Base-by-base conservation (phyloP, 192 early-diverging fungal species). In the Coemansia sp. region DNA sequence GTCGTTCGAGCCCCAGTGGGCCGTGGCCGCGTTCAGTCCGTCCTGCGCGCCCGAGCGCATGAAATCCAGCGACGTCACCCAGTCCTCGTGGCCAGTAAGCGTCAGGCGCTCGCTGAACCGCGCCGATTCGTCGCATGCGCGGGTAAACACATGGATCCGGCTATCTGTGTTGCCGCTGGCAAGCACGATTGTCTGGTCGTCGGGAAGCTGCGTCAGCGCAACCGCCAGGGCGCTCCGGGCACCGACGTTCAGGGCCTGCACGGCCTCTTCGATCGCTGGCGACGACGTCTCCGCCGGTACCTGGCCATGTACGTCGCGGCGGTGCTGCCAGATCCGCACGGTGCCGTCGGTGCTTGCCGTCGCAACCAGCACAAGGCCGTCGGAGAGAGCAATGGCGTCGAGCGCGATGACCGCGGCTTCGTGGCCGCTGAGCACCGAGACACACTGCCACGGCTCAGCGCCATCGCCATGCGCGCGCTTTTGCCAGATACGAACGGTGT, bases 81-180 rank as follows among this genome's bases (percentile, higher is more conserved):
- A 98, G 64, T 94, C 93, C 14, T 91, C 90, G 73, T 98, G 97
- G 3, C 97, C 97, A 34, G 86, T 83, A 20, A 98, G 75, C 9
- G 83, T 65, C 46, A 91, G 70, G 4, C 77, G 68, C 51, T 84
- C 80, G 11, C 63, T 62, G 78, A 97, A 97, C 82, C 49, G 53
- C 36, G 29, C 23, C 16, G 14, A 84, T 42, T 57, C 53, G 6
- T 52, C 72, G n/a, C 56, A 51, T n/a, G 61, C 55, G 36, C 74
- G 66, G 32, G 84, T 70, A 53, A 90, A 98, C 34, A 97, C 70
- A 34, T 74, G 83, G 55, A 97, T 73, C 50, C 77, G 72, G 65
- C 83, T 85, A 67, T 97, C 93, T 0, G 94, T 95, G 57, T 88
- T 86, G 27, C 93, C 95, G n/a, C 83, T 82, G 19, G 90, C 88